Percentiles rank a stretch among this genome's conserved stretches.
phyloP scores from a whole-genome alignment of 2,329 filamentous ascomycete species.

The Microsporum ferrugineum region DNA sequence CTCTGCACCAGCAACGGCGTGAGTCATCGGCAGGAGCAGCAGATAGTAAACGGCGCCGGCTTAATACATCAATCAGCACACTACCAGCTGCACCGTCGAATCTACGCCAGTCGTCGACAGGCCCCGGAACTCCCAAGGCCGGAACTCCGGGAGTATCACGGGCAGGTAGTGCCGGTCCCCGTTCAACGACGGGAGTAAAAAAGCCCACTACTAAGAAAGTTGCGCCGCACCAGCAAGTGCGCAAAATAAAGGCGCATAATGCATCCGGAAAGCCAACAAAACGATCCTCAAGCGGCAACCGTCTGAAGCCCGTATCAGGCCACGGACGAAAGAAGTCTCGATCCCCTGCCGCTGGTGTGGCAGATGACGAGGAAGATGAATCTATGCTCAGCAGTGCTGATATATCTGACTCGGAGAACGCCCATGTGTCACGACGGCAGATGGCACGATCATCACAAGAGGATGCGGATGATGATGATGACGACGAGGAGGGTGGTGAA shows the following conservation, averaged over 20 bases:
- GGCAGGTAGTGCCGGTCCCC: slow-evolving; percentile 50
- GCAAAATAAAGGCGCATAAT: slow-evolving; percentile 27
- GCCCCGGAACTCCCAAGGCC: slow-evolving; percentile 53
- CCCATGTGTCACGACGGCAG: slow-evolving; percentile 17
- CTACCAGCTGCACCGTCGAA: slow-evolving; percentile 45
- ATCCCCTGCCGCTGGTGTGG: slow-evolving; percentile 24
- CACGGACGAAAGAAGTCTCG: slow-evolving; percentile 29
- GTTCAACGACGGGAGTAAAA: slow-evolving; percentile 30
- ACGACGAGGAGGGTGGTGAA: slow-evolving; percentile 42
- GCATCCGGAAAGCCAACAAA: slow-evolving; percentile 30
- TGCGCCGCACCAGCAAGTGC: slow-evolving; percentile 43
- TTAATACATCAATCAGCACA: slow-evolving; percentile 42
- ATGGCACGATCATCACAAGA: slow-evolving; percentile 25
- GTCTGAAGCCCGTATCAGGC: slow-evolving; percentile 22
- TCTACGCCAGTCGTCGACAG: slow-evolving; percentile 50
- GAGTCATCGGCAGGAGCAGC: slow-evolving; percentile 45
- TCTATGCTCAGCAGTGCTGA: slow-evolving; percentile 43
- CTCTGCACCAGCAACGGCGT: slow-evolving; percentile 38
- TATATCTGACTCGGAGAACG: slow-evolving; percentile 37
- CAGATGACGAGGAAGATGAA: slow-evolving; percentile 41
- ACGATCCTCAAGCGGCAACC: slow-evolving; percentile 33
- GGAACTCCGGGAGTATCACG: slow-evolving; percentile 42
- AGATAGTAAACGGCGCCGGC: slow-evolving; percentile 49
- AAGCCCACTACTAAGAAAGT: slow-evolving; percentile 43
- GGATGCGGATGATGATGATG: slow-evolving; percentile 37